A percentile compares a stretch with the other conserved stretches of the same genome.
Conservation (phyloP, 176 grass and related monocot species). For the Oryza meyeriana region DNA sequence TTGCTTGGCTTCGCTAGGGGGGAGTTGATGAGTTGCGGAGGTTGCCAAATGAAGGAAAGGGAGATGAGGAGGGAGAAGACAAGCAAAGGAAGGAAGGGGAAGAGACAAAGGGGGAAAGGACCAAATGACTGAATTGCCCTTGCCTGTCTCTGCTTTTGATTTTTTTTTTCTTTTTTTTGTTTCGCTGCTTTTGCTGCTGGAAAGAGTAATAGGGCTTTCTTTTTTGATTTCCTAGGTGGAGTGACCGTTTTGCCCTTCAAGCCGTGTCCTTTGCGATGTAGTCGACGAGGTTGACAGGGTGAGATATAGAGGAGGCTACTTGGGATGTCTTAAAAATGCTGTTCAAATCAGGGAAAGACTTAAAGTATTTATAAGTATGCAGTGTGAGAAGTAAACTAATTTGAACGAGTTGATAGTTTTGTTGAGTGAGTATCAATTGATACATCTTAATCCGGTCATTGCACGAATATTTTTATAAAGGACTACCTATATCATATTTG, state of each 20-base stretch:
- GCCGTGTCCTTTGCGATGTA: not conserved
- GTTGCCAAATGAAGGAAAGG: conserved; percentile 3
- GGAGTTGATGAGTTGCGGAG: not conserved
- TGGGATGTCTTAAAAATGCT: no score
- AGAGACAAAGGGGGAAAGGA: not conserved
- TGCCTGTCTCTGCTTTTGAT: no score
- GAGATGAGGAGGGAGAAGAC: not conserved
- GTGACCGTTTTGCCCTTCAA: not conserved
- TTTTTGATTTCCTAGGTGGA: not conserved
- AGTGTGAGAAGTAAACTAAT: no score
- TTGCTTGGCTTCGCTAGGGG: not conserved
- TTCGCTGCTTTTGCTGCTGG: not conserved
- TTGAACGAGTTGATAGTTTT: no score
- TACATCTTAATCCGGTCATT: no score
- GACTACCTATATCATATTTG: no score
- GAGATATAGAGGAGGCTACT: no score
- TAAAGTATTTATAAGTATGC: no score
- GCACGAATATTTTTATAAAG: no score
- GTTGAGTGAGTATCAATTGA: no score
- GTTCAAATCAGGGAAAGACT: no score
- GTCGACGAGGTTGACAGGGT: not conserved
- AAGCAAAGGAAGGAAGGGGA: not conserved
- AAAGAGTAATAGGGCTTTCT: not conserved
- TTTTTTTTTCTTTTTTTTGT: not conserved
- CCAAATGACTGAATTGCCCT: conserved; percentile 27